Evolutionary conservation across 2,329 filamentous ascomycete genomes (phyloP), one percentile per base, ranked within the genome.

Genomic region (Zymoseptoria tritici): DNA sequence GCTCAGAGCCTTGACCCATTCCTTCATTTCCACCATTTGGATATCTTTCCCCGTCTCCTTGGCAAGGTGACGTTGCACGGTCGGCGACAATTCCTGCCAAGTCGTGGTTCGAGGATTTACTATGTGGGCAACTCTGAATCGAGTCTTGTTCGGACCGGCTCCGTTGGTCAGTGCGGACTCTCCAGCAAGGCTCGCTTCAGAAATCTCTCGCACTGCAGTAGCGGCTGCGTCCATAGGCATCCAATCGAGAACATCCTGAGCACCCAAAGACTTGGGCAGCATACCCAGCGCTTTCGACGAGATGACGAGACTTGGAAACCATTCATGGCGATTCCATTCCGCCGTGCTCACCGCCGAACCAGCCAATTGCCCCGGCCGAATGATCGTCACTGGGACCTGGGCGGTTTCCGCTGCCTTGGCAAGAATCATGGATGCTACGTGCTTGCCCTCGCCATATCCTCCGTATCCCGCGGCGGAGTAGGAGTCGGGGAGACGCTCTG

Each of bases 191-290:
- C 36, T 42, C 36, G 36, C 36, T 42, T 42, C 36, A 42, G 13
- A 13, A 4, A 53, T 24, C 22, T 53, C 51, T 6, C 22, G 51
- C 8, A 73, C 64, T 0, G 26, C 22, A n/a, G 71, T 65, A 2
- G 73, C 72, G 2, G 77, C 66, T 0, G 73, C 36, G 51, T 80
- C 77, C 9, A 77, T 70, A 0, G 78, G 77, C 1, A 79, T 58
- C 77, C 77, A 80, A 56, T 79, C 74, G 4, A 80, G 66, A 1
- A 61, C 60, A 11, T 26, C 59, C 16, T 74, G 62, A 0, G 62
- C 16, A 1, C 73, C 75, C 2, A 80, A 62, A 9, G 65, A 60
- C 2, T 68, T 65, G 0, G 78, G 78, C 0, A 80, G 49, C 5
- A 67, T 67, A 0, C 72, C 69, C 3, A 78, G 58, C 19, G 73